Evolutionary conservation across 148 eudicot genomes (phyloP).

Genomic region (Tetragonia tetragonoides): DNA sequence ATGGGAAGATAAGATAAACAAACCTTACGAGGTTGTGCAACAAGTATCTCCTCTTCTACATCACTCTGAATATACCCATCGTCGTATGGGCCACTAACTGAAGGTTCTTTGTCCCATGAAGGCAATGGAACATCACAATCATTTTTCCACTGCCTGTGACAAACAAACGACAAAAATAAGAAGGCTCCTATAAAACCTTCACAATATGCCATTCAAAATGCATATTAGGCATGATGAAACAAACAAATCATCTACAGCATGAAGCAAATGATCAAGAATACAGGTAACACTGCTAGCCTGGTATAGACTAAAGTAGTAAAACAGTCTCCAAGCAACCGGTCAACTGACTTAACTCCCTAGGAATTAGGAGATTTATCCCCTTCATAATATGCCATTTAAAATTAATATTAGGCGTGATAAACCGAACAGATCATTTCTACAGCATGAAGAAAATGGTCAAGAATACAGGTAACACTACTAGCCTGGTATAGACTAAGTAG

Average conservation of each 20-base stretch:
- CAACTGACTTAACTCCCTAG: too few species aligned
- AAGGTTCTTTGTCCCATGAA: constrained; percentile 60
- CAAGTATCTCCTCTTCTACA: constrained; percentile 54
- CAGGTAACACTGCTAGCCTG: neutral
- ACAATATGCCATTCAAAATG: neutral
- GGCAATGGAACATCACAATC: constrained; percentile 40
- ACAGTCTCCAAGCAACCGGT: neutral
- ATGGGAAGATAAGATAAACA: constrained; percentile 12
- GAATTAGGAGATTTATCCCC: neutral
- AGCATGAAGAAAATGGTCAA: neutral
- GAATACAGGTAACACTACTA: neutral
- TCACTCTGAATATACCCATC: constrained; percentile 58
- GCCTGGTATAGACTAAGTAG: neutral
- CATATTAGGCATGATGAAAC: neutral
- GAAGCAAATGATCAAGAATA: neutral
- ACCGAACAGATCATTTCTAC: neutral
- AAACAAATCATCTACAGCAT: neutral
- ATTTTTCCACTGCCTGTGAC: constrained; percentile 12
- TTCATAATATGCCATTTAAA: constrained; percentile 4
- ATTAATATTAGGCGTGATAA: neutral
- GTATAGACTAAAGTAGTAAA: neutral
- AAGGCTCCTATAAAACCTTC: neutral
- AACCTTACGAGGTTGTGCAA: constrained; percentile 84
- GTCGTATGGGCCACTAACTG: constrained; percentile 42
- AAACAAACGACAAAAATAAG: neutral